phyloP scores from a whole-genome alignment of 108 stramenopile genomes.

The Tribonema minus region DNA sequence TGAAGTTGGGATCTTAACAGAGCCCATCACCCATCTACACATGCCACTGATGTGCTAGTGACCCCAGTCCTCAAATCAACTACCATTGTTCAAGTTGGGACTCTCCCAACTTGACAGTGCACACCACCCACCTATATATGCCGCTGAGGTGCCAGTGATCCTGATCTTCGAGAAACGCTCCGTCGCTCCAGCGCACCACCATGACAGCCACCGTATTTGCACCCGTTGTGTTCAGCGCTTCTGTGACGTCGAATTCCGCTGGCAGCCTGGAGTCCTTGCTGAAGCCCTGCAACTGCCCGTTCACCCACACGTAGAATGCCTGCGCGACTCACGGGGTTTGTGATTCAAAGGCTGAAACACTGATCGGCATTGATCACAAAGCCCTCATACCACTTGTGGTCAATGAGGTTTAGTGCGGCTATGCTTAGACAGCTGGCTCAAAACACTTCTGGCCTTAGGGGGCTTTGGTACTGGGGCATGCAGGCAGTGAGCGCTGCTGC shows the following conservation, averaged over 20 bases:
- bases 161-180: constrained; percentile 45
- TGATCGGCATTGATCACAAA: too few species aligned
- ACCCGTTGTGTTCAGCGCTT: not conserved
- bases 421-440: too few species aligned
- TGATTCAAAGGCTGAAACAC: too few species aligned
- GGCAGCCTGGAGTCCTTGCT: constrained; percentile 45
- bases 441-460: too few species aligned
- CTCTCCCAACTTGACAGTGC: too few species aligned
- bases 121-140: constrained; percentile 60
- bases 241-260: constrained; percentile 47
- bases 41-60: not conserved
- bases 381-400: too few species aligned
- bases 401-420: too few species aligned
- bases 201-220: constrained; percentile 29
- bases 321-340: too few species aligned
- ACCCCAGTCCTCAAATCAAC: not conserved
- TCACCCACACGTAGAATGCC: constrained; percentile 48
- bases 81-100: not conserved
- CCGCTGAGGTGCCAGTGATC: constrained; percentile 96
- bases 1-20: not conserved
- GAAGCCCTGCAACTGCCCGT: constrained; percentile 34
- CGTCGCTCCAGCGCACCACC: constrained; percentile 49
- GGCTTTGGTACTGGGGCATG: too few species aligned
- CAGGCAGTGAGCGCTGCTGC: too few species aligned
- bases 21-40: not conserved